Percentiles rank a stretch among this genome's conserved stretches.
Evolutionary conservation across 495 filamentous ascomycete genomes (phyloP).

Genomic region (Aspergillus ostianus): DNA sequence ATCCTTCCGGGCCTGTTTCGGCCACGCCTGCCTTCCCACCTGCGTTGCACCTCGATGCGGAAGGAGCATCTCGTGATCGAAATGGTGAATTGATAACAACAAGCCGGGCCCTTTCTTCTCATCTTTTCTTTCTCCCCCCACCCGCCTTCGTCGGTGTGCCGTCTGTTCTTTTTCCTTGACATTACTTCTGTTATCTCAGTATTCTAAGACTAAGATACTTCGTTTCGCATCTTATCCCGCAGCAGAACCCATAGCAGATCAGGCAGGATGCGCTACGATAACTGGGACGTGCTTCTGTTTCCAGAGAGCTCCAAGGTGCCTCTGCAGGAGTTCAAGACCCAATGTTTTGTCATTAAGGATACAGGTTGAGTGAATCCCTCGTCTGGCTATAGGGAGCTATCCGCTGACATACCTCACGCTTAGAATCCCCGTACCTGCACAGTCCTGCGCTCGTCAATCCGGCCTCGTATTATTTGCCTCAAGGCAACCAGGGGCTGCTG

Average conservation of each 20-base stretch:
- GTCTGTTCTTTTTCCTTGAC: constrained; percentile 8
- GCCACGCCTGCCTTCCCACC: background rate
- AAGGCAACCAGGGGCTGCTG: constrained; percentile 44
- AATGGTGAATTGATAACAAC: background rate
- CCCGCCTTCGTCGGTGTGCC: constrained; percentile 2
- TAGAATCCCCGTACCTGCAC: constrained; percentile 39
- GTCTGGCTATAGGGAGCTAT: background rate
- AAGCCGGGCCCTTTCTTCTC: background rate
- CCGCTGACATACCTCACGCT: background rate
- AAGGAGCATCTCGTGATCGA: background rate
- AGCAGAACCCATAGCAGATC: constrained; percentile 2
- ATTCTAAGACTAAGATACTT: constrained; percentile 15
- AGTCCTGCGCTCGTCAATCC: constrained; percentile 30
- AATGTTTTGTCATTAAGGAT: constrained; percentile 74
- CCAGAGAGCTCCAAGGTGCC: constrained; percentile 62
- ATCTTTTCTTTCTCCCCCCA: background rate
- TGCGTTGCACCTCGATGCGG: background rate
- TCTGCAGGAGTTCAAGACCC: constrained; percentile 82
- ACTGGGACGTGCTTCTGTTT: constrained; percentile 86
- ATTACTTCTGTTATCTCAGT: constrained; percentile 20
- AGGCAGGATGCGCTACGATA: constrained; percentile 70
- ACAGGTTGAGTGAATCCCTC: constrained; percentile 43
- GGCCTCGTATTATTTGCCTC: constrained; percentile 25
- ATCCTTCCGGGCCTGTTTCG: background rate
- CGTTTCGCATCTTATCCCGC: constrained; percentile 19